Evolutionary conservation across 129 eudicot genomes (phyloP), one percentile per base, ranked within the genome.

Genomic region (Flaveria ramosissima): DNA sequence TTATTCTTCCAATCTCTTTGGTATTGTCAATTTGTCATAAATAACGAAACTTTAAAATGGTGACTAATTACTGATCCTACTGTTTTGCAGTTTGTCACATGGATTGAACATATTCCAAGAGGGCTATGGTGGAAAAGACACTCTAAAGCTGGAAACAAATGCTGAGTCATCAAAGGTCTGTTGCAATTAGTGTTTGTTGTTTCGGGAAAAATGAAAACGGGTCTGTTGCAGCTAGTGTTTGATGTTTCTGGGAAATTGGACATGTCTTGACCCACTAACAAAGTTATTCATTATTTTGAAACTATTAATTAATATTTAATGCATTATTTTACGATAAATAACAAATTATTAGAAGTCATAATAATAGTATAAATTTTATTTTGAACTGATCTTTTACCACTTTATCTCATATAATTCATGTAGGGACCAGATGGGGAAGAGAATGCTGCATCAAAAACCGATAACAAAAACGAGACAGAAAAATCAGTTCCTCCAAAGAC

Each of bases 41-140:
- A 74, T 50, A 39, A 15, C n/a, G 6, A 81, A 60, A 17, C 16
- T 41, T 53, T 7, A 70, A 71, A 62, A 30, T 41, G 61, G 23
- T 61, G 9, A 71, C 17, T 65, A 11, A 16, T 43, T 63, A 61
- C 75, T 72, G 26, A 61, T 56, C 27, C 63, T 47, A 21, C 71
- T 60, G 45, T 77, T 56, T 39, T 42, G 75, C 84, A 93, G 98
- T 74, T 89, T 93, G 88, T 93, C 97, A 65, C 97, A 89, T 80
- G 98, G 98, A 74, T 84, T 94, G 78, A 84, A 87, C 80, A 87
- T 94, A 82, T 91, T 94, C 81, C 92, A 89, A 79, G 97, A 89
- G 82, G 97, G 95, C 16, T 83, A 81, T 72, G 77, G 84, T 61
- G 89, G 93, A 80, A 88, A 89, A 81, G 88, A 88, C 72, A 83